These are phyloP conservation scores for Aspergillus egyptiacus DNA, from an alignment of 495 filamentous ascomycete genomes.

Conservation along the genomic window DNA sequence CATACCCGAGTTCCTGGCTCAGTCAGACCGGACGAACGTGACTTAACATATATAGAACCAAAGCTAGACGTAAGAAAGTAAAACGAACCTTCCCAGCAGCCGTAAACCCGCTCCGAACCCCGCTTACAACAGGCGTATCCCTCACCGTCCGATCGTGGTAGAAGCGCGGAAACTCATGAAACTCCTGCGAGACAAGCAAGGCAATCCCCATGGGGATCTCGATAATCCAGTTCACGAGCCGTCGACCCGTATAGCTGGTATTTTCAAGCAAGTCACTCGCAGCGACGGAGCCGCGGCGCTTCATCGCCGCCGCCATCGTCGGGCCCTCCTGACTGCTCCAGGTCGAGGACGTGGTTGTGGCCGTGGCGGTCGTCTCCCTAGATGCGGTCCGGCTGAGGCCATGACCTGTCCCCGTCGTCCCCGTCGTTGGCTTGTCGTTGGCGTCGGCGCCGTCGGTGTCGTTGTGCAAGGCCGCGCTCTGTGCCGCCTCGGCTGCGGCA, in stretches of 20 bases:
- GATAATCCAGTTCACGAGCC: constrained; percentile 64
- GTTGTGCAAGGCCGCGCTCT: too few species aligned
- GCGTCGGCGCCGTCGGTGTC: too few species aligned
- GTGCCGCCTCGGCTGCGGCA: background rate
- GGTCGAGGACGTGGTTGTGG: too few species aligned
- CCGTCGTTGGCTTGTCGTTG: too few species aligned
- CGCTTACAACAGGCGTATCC: constrained; percentile 62
- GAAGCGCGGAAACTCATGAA: constrained; percentile 75
- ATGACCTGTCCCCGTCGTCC: too few species aligned
- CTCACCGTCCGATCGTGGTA: constrained; percentile 73
- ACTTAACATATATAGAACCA: background rate
- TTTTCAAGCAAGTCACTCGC: too few species aligned
- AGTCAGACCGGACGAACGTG: background rate
- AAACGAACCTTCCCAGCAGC: constrained; percentile 50
- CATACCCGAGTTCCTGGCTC: constrained; percentile 57
- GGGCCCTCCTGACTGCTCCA: too few species aligned
- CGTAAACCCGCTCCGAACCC: constrained; percentile 59
- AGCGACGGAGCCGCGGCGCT: too few species aligned
- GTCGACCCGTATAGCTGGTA: constrained; percentile 41
- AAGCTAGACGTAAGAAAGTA: too few species aligned
- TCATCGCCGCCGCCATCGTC: too few species aligned
- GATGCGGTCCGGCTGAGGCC: too few species aligned
- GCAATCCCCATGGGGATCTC: constrained; percentile 77
- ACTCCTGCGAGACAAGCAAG: constrained; percentile 70
- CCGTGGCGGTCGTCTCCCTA: too few species aligned